Percentiles rank a stretch among this genome's conserved stretches.
Conservation (phyloP, 2,329 filamentous ascomycete species). For the Lachnellula arida region DNA sequence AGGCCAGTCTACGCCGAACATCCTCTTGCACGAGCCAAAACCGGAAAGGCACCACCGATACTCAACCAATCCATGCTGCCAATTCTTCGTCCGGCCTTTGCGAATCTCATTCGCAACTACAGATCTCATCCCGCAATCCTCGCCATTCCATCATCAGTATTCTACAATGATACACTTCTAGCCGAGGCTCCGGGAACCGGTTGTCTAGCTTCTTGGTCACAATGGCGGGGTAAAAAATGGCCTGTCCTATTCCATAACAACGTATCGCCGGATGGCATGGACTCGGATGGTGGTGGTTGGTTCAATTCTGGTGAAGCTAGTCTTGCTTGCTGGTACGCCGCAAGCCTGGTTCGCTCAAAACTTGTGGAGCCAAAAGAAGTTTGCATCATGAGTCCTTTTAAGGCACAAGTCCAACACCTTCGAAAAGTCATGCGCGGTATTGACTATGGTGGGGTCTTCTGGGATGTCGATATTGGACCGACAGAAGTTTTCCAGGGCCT, state of each 20-base stretch:
- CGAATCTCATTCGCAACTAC: constrained; percentile 21
- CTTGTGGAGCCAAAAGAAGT: constrained; percentile 14
- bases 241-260: constrained; percentile 18
- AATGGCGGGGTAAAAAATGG: constrained; percentile 15
- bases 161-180: constrained; percentile 17
- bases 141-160: constrained; percentile 18
- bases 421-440: constrained; percentile 4
- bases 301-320: constrained; percentile 15
- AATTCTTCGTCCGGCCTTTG: constrained; percentile 16
- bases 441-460: constrained; percentile 3
- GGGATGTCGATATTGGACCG: constrained; percentile 19
- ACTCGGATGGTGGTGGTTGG: constrained; percentile 17
- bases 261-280: constrained; percentile 12
- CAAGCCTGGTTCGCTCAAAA: constrained; percentile 5
- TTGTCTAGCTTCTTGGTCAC: constrained; percentile 11
- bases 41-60: constrained; percentile 8
- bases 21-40: constrained; percentile 12
- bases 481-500: constrained; percentile 18
- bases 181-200: constrained; percentile 13
- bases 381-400: constrained; percentile 22
- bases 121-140: constrained; percentile 22
- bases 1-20: constrained; percentile 16
- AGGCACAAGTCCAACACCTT: constrained; percentile 17
- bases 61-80: constrained; percentile 16
- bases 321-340: constrained; percentile 14